Evolutionary conservation across 208 protist species (phyloP), one percentile per base, ranked within the genome.

Genomic region (Leishmania arabica): DNA sequence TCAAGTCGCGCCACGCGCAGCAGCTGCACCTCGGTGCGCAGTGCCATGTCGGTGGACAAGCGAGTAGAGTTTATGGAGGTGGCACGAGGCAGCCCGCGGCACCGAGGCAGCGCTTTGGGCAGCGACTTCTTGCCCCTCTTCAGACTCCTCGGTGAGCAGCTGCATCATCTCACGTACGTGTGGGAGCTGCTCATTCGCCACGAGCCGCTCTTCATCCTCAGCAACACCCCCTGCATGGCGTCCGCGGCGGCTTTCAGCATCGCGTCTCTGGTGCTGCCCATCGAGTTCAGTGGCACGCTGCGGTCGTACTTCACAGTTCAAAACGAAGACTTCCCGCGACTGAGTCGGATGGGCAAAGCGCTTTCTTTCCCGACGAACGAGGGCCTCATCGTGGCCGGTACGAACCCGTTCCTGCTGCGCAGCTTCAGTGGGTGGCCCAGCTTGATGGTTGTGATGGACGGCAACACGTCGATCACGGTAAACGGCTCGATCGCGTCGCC

Each of bases 261-360:
- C n/a, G 84, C 90, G 6, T 95, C 94, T 42, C 82, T 97, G 13
- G 86, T 97, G 40, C 65, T 88, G 66, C 94, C 94, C 24, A 81
- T 97, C 37, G 83, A 92, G 64, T 97, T 90, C 82, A 91, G 82
- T 60, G 94, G 94, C 15, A 86, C 76, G 21, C 72, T 96, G 79
- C 81, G 84, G 53, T 85, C 92, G 11, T 96, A 97, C 88, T 95
- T 97, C 78, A 97, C 94, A 1, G 92, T 96, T 68, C 92, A 97
- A 81, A 90, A 95, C 81, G 88, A 92, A 34, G 84, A 91, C 51
- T 95, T 95, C 75, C 62, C 77, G 17, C 89, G 86, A 17, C 86
- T 93, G 40, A 89, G 85, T 19, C 90, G 91, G 27, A 86, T 95
- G 82, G 94, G 94, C 56, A 92, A 92, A 79, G 89, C 83, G 40